Percentiles rank a stretch among this genome's conserved stretches.
Conservation (phyloP, 495 filamentous ascomycete species). For the Xylaria intraflava region DNA sequence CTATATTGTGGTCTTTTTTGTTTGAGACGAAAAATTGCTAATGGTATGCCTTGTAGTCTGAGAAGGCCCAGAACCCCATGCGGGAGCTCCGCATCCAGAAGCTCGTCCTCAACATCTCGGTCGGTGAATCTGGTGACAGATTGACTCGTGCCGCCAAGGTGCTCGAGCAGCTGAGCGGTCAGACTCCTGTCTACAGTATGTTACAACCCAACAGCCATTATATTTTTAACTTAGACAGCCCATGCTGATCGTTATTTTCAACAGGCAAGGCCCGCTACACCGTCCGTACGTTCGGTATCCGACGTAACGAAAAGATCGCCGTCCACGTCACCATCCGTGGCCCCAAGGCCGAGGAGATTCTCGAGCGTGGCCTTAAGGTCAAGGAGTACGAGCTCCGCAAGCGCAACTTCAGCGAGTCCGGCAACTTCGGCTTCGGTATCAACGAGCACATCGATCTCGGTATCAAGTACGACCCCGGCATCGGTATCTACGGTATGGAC, state of each 20-base stretch:
- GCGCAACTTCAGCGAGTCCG: conserved; percentile 98
- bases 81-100: conserved; percentile 99
- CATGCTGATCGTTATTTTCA: conserved; percentile 11
- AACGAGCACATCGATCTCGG: conserved; percentile 99
- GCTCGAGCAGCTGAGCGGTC: conserved; percentile 98
- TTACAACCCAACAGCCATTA: neutral
- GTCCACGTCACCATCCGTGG: conserved; percentile 99
- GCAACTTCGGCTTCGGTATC: conserved; percentile 99
- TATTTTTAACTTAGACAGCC: conserved; percentile 20
- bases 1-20: neutral
- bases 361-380: conserved; percentile 99
- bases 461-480: conserved; percentile 99
- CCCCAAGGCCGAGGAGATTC: conserved; percentile 99
- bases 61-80: conserved; percentile 95
- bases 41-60: conserved; percentile 34
- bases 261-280: conserved; percentile 99
- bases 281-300: conserved; percentile 99
- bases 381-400: conserved; percentile 99
- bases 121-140: conserved; percentile 99
- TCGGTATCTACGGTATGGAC: conserved; percentile 99
- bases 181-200: conserved; percentile 98
- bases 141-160: conserved; percentile 99
- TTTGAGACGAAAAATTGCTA: conserved; percentile 5
- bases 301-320: conserved; percentile 99
- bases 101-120: conserved; percentile 99